A percentile compares a stretch with the other conserved stretches of the same genome.
phyloP scores from a whole-genome alignment of 768 basidiomycete genomes.

The Lenzites betulinus region DNA sequence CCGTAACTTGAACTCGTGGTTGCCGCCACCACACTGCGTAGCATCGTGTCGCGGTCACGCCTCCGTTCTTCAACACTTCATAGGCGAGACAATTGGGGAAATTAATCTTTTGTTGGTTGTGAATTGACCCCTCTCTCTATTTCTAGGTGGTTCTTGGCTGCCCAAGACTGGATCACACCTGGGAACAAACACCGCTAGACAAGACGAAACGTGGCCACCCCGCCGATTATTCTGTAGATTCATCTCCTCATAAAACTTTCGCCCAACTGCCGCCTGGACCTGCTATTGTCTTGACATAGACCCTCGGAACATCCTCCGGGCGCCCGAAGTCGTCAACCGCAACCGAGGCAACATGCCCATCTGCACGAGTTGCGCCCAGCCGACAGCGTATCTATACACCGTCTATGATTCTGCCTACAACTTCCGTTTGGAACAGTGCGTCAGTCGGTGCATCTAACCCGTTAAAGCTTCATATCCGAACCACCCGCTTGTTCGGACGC shows the following conservation, averaged over 20 bases:
- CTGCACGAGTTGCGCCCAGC: slow-evolving; percentile 73
- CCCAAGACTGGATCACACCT: not conserved
- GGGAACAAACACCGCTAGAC: not conserved
- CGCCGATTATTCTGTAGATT: not conserved
- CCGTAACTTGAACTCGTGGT: too few species aligned
- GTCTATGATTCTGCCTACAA: slow-evolving; percentile 80
- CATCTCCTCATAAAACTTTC: not conserved
- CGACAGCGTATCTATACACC: slow-evolving; percentile 74
- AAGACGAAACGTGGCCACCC: slow-evolving; percentile 11
- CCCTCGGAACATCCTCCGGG: not conserved
- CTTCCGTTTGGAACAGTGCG: slow-evolving; percentile 82
- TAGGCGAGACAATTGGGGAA: too few species aligned
- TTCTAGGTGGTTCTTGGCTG: too few species aligned
- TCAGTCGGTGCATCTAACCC: slow-evolving; percentile 40
- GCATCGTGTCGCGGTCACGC: too few species aligned
- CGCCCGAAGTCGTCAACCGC: not conserved
- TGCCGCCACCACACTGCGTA: not conserved
- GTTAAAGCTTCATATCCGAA: slow-evolving; percentile 8
- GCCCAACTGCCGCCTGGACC: not conserved
- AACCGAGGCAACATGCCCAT: slow-evolving; percentile 58
- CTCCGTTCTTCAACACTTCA: too few species aligned
- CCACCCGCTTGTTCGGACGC: slow-evolving; percentile 1
- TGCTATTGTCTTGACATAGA: not conserved
- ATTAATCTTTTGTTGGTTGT: too few species aligned
- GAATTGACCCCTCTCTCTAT: too few species aligned